Percentiles rank a stretch among this genome's conserved stretches.
phyloP scores from a whole-genome alignment of 1,284 basidiomycete genomes.

The Papiliotrema nemorosa region DNA sequence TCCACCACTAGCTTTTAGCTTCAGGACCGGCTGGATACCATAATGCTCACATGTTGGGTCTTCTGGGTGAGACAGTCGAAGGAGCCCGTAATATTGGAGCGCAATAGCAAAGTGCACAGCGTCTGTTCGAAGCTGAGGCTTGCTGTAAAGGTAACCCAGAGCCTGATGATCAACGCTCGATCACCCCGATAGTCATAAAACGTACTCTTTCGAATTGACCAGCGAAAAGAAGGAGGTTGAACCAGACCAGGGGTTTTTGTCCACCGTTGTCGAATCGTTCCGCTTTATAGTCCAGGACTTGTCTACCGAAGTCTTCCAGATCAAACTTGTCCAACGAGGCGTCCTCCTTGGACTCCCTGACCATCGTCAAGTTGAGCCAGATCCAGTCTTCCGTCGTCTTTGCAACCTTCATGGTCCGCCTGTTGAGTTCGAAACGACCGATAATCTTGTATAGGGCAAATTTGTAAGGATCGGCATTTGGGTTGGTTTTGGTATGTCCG shows the following conservation, averaged over 20 bases:
- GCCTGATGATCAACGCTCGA: constrained; percentile 55
- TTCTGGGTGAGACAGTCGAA: constrained; percentile 77
- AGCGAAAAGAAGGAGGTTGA: constrained; percentile 82
- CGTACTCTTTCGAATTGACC: constrained; percentile 89
- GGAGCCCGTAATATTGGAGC: constrained; percentile 86
- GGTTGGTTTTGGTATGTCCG: constrained; percentile 81
- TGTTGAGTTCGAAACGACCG: constrained; percentile 81
- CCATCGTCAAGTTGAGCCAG: constrained; percentile 90
- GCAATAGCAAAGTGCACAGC: constrained; percentile 92
- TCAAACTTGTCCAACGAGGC: constrained; percentile 60
- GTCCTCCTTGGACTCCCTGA: constrained; percentile 62
- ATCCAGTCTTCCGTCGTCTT: constrained; percentile 96
- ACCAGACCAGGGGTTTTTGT: constrained; percentile 67
- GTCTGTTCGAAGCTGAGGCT: constrained; percentile 83
- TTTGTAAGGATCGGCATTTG: constrained; percentile 85
- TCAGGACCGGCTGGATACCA: neutral
- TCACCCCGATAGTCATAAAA: constrained; percentile 6
- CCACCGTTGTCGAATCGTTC: constrained; percentile 84
- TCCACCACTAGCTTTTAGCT: constrained; percentile 58
- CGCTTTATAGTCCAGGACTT: constrained; percentile 83
- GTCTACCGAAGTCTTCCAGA: constrained; percentile 71
- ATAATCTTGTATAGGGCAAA: constrained; percentile 92
- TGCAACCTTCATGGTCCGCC: constrained; percentile 81
- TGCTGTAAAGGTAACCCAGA: constrained; percentile 83
- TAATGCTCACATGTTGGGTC: constrained; percentile 71